Conservation (phyloP, 768 basidiomycete genomes). For the Naganishia vishniacii region DNA sequence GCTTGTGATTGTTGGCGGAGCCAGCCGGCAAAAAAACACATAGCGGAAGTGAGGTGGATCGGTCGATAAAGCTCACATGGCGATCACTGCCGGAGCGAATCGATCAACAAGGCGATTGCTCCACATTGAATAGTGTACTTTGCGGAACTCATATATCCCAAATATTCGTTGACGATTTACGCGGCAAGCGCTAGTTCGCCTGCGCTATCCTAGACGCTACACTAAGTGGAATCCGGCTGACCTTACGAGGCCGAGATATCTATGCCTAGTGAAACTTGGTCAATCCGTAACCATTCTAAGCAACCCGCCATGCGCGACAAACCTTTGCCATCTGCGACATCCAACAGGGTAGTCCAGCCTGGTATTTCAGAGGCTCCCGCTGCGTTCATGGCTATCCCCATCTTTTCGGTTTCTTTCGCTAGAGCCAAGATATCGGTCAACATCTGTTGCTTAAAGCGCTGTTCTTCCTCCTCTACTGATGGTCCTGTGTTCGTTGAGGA, state of each 20-base stretch:
- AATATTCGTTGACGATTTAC: no score
- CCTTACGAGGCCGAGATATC: not conserved
- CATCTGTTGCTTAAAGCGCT: constrained; percentile 80
- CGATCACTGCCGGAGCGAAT: no score
- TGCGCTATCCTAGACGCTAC: no score
- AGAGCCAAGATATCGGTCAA: constrained; percentile 78
- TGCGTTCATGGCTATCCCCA: constrained; percentile 60
- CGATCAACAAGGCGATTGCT: no score
- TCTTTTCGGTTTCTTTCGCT: constrained; percentile 64
- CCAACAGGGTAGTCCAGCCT: constrained; percentile 45
- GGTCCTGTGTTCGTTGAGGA: constrained; percentile 51
- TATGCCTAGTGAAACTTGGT: not conserved
- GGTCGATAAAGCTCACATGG: no score
- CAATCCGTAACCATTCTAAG: not conserved
- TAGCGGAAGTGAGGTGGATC: no score
- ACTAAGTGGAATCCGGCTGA: no score
- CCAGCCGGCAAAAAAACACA: no score
- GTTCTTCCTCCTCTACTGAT: constrained; percentile 76
- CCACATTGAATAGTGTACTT: no score
- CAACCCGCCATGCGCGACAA: not conserved
- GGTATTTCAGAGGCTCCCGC: constrained; percentile 27
- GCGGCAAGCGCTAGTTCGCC: not conserved
- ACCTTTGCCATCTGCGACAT: constrained; percentile 33
- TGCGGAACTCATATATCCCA: no score
- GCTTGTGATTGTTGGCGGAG: no score